Base-by-base conservation (phyloP, 345 rosid species). In the Isatis tinctoria region DNA sequence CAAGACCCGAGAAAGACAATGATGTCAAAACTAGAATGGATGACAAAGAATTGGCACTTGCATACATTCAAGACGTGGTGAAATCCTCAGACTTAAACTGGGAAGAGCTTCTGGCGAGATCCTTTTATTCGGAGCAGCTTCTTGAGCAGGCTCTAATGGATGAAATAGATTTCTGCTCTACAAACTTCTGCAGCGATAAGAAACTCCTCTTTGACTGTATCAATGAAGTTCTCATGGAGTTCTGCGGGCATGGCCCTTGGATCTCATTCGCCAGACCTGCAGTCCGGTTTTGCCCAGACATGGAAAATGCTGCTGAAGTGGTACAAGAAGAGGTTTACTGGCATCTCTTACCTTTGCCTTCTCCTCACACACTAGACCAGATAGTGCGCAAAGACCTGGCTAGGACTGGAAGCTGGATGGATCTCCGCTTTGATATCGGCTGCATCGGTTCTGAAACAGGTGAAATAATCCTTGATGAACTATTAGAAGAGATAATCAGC, bases 161-260 rank as follows among this genome's bases (percentile, higher is more conserved):
- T 26, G 89, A 85, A 65, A 71, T 83, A 36, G 82, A 85, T 60
- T 86, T 87, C 85, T 85, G 69, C 36, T 72, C 87, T 12, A 84
- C 77, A 83, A 78, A 77, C 41, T 79, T 85, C 68, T 86, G 90
- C 72, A 47, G 6, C n/a, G 84, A 82, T 32, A 75, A 81, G 65
- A 78, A 82, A 60, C 88, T 90, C 51, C 85, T 92, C 54, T 88
- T 87, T 26, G 90, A 92, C 78, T 86, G 90, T 67, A 84, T 87
- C 61, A 87, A 88, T 8, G 99, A 95, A 76, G 91, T 82, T 81
- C 90, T 95, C 45, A 45, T 78, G 79, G 93, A 88, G 79, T 67
- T 88, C 41, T 86, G 84, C 45, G 83, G 66, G 17, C 72, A 78
- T 64, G 84, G 85, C 16, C 87, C 87, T 11, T 83, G 87, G 77